Conservation (phyloP, 306 rosid genomes). For the Dalbergia cultrata region DNA sequence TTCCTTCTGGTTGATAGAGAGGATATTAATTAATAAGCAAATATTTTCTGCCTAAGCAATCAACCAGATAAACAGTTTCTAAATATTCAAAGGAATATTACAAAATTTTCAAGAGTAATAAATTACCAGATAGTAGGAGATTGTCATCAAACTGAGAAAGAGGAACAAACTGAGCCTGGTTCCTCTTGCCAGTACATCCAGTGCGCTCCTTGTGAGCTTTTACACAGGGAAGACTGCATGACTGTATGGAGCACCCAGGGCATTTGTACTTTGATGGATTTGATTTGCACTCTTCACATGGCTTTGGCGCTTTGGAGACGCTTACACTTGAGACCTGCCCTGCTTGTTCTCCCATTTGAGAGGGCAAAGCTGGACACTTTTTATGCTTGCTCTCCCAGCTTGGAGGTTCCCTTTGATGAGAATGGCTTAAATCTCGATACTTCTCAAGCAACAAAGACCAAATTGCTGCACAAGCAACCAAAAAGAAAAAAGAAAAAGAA, state of each 20-base stretch:
- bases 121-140: conserved; percentile 77
- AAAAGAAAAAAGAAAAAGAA: neutral
- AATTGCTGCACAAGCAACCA: conserved; percentile 24
- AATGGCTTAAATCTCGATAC: neutral
- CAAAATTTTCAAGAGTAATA: neutral
- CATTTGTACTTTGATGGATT: conserved; percentile 81
- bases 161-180: conserved; percentile 72
- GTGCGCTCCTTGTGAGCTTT: conserved; percentile 81
- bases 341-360: conserved; percentile 47
- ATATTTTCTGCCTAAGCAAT: neutral
- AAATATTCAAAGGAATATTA: conserved; percentile 14
- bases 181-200: conserved; percentile 82
- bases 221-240: conserved; percentile 86
- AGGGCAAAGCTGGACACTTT: conserved; percentile 16
- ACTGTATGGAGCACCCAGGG: conserved; percentile 83
- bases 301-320: conserved; percentile 2
- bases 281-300: conserved; percentile 80
- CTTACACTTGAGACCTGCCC: conserved; percentile 39
- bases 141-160: conserved; percentile 77
- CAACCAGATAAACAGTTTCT: conserved; percentile 5
- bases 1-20: neutral
- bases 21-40: neutral
- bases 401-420: neutral
- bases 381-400: neutral
- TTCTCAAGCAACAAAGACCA: conserved; percentile 13